Evolutionary conservation across 148 eudicot species (phyloP).

Genomic region (Diospyros lotus): DNA sequence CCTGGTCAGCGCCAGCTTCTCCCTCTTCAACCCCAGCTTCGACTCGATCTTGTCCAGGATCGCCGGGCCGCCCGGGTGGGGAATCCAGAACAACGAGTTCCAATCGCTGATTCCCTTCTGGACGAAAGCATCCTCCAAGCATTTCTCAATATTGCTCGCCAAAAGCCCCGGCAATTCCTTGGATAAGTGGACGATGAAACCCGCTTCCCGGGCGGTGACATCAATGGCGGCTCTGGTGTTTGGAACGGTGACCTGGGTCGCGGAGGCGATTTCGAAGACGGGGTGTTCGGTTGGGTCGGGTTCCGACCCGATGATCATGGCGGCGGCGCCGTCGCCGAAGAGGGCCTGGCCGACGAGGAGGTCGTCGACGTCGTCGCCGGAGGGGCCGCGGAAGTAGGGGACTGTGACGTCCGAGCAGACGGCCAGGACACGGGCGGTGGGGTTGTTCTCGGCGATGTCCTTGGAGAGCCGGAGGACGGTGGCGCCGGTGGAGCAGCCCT

Average conservation of each 20-base stretch:
- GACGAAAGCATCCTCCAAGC: neutral
- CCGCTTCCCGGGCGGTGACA: too few relatives aligned
- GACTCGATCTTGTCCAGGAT: constrained; percentile 18
- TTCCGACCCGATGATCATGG: neutral
- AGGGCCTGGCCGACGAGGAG: neutral
- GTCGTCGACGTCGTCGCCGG: neutral
- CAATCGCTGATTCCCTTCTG: constrained; percentile 4
- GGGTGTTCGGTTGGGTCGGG: neutral
- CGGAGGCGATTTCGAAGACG: neutral
- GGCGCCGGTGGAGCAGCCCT: constrained; percentile 17
- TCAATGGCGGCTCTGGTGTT: too few relatives aligned
- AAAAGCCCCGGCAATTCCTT: neutral
- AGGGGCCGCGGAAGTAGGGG: neutral
- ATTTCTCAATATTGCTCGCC: neutral
- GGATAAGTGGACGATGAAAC: neutral
- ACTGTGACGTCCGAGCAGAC: neutral
- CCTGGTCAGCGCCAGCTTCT: neutral
- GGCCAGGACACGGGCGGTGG: constrained; percentile 15
- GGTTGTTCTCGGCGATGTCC: constrained; percentile 21
- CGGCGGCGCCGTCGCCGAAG: neutral
- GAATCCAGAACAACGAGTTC: constrained; percentile 12
- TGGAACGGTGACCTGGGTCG: neutral
- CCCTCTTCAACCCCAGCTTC: constrained; percentile 4
- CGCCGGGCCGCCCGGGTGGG: constrained; percentile 3
- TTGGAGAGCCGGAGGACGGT: constrained; percentile 16